Base-by-base conservation (phyloP, 2,329 filamentous ascomycete genomes). In the Colletotrichum eleusines region DNA sequence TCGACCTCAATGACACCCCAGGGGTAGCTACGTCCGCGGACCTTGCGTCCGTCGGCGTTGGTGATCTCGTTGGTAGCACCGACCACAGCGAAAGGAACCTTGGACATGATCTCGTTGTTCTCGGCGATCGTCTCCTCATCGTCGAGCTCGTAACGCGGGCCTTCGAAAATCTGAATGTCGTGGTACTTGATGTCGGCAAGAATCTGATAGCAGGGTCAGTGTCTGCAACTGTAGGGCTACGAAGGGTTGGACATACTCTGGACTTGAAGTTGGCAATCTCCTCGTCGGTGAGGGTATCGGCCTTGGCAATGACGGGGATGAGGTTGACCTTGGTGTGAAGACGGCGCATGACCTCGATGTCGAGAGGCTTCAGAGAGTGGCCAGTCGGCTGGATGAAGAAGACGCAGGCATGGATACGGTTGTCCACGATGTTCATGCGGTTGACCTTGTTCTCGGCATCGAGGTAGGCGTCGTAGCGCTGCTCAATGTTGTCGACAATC, bases 361-460 rank as follows among this genome's bases (percentile, higher is more conserved):
- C 96, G 75, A 99, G 88, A 74, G 96, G 96, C 91, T 99, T 99
- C 79, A 99, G 87, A 42, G 96, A 97, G 88, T 99, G 96, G 73
- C 96, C 96, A 40, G 96, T 99, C 75, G 96, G 96, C 86, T 99
- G 95, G 78, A 99, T 98, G 87, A 99, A 99, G 90, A 98, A 99
- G 74, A 99, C 96, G 79, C 97, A 98, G 67, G 96, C 96, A 79
- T 99, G 96, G 74, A 99, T 97, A 78, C 96, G 93, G 89, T 98
- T 99, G 86, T 99, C 96, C 74, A 99, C 92, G 82, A 98, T 98
- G 89, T 99, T 99, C 91, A 98, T 97, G 78, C 96, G 94, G 88
- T 99, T 99, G 82, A 99, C 94, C 90, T 98, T 99, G 91, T 99
- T 99, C 89, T 99, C 96, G 55, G 96, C 95, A 84, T 99, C 96